A percentile compares a stretch with the other conserved stretches of the same genome.
These are phyloP conservation scores for Phytophthora tentaculata DNA, from an alignment of 352 stramenopile genomes.

Conservation along the genomic window DNA sequence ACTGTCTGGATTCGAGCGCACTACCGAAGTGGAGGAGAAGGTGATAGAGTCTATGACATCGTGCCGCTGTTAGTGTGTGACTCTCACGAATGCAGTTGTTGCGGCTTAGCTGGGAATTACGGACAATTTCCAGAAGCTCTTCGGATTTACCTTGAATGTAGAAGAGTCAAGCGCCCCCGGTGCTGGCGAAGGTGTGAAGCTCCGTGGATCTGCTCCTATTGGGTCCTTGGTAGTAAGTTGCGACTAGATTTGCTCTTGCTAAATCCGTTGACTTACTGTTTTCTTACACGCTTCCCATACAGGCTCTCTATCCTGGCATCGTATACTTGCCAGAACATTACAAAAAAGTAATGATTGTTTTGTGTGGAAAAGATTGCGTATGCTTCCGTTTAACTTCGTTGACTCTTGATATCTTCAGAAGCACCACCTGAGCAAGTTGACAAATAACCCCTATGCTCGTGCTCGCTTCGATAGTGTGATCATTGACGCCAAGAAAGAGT, in stretches of 20 bases:
- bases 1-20: constrained; percentile 67
- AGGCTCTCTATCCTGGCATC: constrained; percentile 80
- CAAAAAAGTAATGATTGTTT: constrained; percentile 62
- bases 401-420: constrained; percentile 24
- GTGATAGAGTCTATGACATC: constrained; percentile 3
- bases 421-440: constrained; percentile 70
- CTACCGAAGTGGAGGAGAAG: constrained; percentile 38
- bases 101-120: constrained; percentile 35
- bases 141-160: constrained; percentile 79
- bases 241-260: constrained; percentile 5
- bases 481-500: constrained; percentile 83
- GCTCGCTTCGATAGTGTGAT: constrained; percentile 89
- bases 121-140: constrained; percentile 54
- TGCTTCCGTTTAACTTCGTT: neutral
- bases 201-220: constrained; percentile 62
- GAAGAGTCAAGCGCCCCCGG: constrained; percentile 65
- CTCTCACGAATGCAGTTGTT: constrained; percentile 11
- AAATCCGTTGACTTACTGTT: neutral
- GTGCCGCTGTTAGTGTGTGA: neutral
- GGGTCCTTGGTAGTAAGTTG: constrained; percentile 72
- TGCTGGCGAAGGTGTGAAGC: constrained; percentile 78
- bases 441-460: constrained; percentile 78
- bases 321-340: constrained; percentile 89
- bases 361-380: neutral
- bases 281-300: neutral